Evolutionary conservation across 148 eudicot species (phyloP).

Genomic region (Diospyros lotus): DNA sequence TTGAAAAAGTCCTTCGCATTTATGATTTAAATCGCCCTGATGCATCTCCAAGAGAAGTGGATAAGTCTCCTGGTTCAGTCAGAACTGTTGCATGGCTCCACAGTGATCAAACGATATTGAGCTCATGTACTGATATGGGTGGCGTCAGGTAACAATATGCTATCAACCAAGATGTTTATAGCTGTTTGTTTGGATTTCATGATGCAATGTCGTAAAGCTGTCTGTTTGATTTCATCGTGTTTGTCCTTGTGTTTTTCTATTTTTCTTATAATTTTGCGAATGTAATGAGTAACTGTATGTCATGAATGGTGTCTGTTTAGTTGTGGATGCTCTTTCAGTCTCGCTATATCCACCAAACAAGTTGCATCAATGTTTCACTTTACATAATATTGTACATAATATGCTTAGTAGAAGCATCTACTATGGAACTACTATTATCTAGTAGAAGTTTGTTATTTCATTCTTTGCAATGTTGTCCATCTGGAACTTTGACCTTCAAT

Average conservation of each 20-base stretch:
- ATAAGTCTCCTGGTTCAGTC: constrained; percentile 75
- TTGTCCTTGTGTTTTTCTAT: background rate
- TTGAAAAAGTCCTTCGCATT: constrained; percentile 72
- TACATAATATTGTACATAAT: no score
- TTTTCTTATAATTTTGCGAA: no score
- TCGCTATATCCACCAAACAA: no score
- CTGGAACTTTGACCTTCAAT: no score
- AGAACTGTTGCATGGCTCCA: constrained; percentile 77
- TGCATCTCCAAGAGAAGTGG: constrained; percentile 76
- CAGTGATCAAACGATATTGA: constrained; percentile 78
- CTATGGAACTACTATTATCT: no score
- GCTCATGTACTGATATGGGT: constrained; percentile 70
- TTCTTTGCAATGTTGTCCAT: no score
- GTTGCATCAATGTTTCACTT: no score
- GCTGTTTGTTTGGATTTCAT: background rate
- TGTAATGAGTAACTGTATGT: background rate
- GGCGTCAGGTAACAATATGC: constrained; percentile 56
- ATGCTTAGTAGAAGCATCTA: no score
- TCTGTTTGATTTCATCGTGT: background rate
- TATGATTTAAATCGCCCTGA: constrained; percentile 75
- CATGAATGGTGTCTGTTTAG: background rate
- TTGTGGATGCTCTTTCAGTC: background rate
- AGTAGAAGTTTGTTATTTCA: no score
- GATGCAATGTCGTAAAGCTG: no score
- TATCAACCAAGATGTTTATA: background rate